Base-by-base conservation (phyloP, 345 rosid genomes). In the Acer campestre region DNA sequence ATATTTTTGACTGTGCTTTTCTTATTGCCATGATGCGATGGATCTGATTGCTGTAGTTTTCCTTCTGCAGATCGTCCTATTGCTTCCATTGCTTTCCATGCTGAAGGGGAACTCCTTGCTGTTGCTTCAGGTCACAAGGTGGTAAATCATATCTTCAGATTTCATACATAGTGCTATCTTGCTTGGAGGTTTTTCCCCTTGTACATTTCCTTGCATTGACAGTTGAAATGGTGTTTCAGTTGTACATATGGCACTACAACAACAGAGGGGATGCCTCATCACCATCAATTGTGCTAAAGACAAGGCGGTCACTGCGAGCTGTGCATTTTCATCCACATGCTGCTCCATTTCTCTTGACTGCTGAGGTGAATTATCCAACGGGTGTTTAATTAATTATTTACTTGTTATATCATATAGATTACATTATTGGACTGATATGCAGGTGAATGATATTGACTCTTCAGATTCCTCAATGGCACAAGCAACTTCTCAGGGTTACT, bases 81-180 rank as follows among this genome's bases (percentile, higher is more conserved):
- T 86, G 97, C 97, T 82, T 92, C 97, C 25, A 90, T 92, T 83
- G 97, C 97, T 79, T 92, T 92, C 76, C 97, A 92, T 68, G 94
- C 94, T 40, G 92, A 84, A 75, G 97, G 97, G 55, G 94, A 90
- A 75, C 70, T 92, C 75, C 93, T 92, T 61, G 94, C 97, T 46
- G 97, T 92, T 81, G 97, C 93, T 80, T 90, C 93, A 18, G 97
- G 97, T 78, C 97, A 92, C 85, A 92, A 92, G 94, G 94, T 90
- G 82, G 68, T 70, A 59, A 72, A 68, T 62, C 61, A 48, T 73
- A 8, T 56, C 53, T 56, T 31, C 7, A 20, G 75, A 49, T 66
- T n/a, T 79, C 53, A 76, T 56, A 18, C 13, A 31, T 25, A 12
- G 71, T 72, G 22, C 51, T 35, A 7, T 31, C 25, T 17, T 77